phyloP scores from a whole-genome alignment of 306 rosid species.

The barrel medic (Medicago truncatula) region DNA sequence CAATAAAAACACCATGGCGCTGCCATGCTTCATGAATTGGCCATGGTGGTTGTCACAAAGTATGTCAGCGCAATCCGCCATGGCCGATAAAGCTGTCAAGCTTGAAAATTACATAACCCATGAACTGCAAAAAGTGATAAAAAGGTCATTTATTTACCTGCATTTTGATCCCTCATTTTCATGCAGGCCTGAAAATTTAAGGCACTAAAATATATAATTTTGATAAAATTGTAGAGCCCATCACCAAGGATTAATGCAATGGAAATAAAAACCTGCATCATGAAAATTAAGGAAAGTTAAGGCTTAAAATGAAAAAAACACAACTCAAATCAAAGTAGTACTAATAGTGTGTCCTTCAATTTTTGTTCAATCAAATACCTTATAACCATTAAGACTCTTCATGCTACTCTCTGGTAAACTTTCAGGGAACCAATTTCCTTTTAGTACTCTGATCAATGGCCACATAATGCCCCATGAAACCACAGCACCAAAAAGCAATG shows the following conservation, averaged over 20 bases:
- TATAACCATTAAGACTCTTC: constrained; percentile 92
- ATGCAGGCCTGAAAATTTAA: constrained; percentile 55
- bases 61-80: not conserved
- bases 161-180: constrained; percentile 50
- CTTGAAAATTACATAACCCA: not conserved
- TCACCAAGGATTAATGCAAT: constrained; percentile 89
- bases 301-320: constrained; percentile 12
- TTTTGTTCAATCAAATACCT: constrained; percentile 52
- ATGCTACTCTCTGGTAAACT: constrained; percentile 78
- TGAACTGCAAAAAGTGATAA: not conserved
- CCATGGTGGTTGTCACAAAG: not conserved
- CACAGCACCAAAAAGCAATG: constrained; percentile 82
- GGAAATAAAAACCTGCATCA: constrained; percentile 79
- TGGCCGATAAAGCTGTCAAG: not conserved
- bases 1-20: not conserved
- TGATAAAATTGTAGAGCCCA: constrained; percentile 82
- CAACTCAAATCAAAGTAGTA: not conserved
- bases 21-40: not conserved
- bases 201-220: constrained; percentile 61
- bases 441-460: constrained; percentile 76
- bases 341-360: not conserved
- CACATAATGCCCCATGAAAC: constrained; percentile 96
- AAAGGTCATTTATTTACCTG: constrained; percentile 50
- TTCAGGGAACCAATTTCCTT: constrained; percentile 87
- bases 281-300: constrained; percentile 32